Conservation (phyloP, 2,329 filamentous ascomycete species). For the Aspergillus sp. region DNA sequence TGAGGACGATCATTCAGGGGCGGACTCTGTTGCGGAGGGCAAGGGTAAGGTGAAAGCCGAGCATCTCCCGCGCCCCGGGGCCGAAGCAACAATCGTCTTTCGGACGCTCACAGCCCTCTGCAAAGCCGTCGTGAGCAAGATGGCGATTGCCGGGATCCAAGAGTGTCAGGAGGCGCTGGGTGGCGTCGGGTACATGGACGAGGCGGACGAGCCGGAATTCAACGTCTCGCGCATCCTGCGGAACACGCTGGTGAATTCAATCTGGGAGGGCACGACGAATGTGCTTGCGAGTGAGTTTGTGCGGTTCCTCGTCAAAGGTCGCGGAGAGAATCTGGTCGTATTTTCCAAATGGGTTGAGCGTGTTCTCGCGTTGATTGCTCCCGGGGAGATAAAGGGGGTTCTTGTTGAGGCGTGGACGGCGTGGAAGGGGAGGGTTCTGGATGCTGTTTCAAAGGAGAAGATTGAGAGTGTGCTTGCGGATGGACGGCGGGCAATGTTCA, state of each 20-base stretch:
- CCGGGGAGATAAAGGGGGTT: not conserved
- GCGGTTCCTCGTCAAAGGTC: not conserved
- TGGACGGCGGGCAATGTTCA: conserved; percentile 38
- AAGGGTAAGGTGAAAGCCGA: not conserved
- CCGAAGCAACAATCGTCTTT: conserved; percentile 33
- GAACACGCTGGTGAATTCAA: conserved; percentile 60
- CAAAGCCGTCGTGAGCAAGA: conserved; percentile 43
- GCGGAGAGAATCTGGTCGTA: not conserved
- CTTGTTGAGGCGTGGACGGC: not conserved
- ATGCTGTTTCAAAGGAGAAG: not conserved
- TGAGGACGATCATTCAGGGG: conserved; percentile 27
- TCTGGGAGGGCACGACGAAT: conserved; percentile 76
- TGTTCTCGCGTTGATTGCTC: not conserved
- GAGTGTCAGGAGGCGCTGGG: conserved; percentile 46
- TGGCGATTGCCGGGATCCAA: conserved; percentile 35
- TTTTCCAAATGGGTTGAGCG: conserved; percentile 12
- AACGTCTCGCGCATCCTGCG: conserved; percentile 70
- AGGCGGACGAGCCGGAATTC: conserved; percentile 59
- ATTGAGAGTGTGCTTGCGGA: conserved; percentile 27
- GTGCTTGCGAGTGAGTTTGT: conserved; percentile 57
- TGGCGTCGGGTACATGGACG: conserved; percentile 46
- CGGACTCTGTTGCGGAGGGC: no score
- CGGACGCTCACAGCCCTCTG: conserved; percentile 36
- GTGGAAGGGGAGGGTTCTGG: not conserved
- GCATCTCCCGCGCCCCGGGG: conserved; percentile 35